These are phyloP conservation scores for Pyrenophora teres DNA, from an alignment of 2,329 filamentous ascomycete species.

Conservation along the genomic window DNA sequence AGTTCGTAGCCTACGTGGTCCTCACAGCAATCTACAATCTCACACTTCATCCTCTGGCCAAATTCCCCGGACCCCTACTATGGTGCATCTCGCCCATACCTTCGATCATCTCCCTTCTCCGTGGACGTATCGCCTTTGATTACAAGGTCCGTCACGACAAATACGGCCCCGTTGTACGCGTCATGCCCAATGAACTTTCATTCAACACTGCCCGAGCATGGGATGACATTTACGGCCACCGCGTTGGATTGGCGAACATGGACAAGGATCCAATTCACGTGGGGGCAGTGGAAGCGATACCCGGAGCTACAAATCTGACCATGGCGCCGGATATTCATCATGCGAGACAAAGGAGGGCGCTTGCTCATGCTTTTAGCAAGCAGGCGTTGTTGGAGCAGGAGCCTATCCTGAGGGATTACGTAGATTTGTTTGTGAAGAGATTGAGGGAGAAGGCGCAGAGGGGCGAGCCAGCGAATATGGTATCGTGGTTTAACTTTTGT, in stretches of 20 bases:
- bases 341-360: constrained; percentile 45
- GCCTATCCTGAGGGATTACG: constrained; percentile 48
- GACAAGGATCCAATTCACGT: constrained; percentile 45
- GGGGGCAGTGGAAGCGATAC: constrained; percentile 42
- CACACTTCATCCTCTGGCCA: constrained; percentile 38
- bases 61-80: constrained; percentile 37
- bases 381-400: constrained; percentile 49
- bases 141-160: constrained; percentile 38
- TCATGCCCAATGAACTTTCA: constrained; percentile 42
- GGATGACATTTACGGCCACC: constrained; percentile 44
- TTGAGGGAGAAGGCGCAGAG: constrained; percentile 43
- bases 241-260: constrained; percentile 39
- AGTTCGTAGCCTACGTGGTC: constrained; percentile 32
- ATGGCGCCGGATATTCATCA: constrained; percentile 48
- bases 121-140: constrained; percentile 38
- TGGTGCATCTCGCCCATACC: constrained; percentile 38
- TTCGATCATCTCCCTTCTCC: constrained; percentile 32
- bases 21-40: constrained; percentile 31
- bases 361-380: constrained; percentile 50
- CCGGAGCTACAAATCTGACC: constrained; percentile 44
- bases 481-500: constrained; percentile 43
- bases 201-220: constrained; percentile 42
- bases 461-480: constrained; percentile 38
- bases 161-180: constrained; percentile 44
- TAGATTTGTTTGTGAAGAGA: constrained; percentile 48